Conservation (phyloP, 108 stramenopile genomes). For the Skeletonema tropicum region DNA sequence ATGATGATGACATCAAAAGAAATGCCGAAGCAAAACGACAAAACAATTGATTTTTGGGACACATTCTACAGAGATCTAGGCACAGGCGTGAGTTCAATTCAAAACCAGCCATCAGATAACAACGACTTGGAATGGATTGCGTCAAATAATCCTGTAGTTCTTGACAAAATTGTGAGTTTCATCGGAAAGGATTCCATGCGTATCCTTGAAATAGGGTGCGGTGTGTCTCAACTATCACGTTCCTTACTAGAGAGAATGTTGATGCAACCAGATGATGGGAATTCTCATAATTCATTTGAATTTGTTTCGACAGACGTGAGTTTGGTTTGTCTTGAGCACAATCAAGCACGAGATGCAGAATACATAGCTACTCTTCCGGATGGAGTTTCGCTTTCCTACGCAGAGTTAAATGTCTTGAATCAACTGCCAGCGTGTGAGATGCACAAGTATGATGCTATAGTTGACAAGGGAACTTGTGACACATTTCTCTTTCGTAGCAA, state of each 20-base stretch:
- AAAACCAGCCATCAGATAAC: slow-evolving; percentile 48
- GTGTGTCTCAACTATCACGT: slow-evolving; percentile 64
- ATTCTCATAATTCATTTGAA: slow-evolving; percentile 9
- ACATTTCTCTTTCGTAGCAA: slow-evolving; percentile 83
- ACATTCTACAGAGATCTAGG: slow-evolving; percentile 47
- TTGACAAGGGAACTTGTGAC: slow-evolving; percentile 84
- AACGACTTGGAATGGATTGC: slow-evolving; percentile 47
- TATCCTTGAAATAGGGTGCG: slow-evolving; percentile 80
- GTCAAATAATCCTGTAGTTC: slow-evolving; percentile 22
- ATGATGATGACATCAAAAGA: slow-evolving; percentile 5
- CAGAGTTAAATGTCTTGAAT: slow-evolving; percentile 54
- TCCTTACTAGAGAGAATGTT: slow-evolving; percentile 49
- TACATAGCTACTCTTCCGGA: slow-evolving; percentile 22
- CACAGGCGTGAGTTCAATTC: neutral
- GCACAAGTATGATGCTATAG: slow-evolving; percentile 54
- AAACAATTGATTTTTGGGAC: slow-evolving; percentile 77
- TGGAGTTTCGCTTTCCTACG: slow-evolving; percentile 39
- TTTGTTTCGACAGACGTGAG: slow-evolving; percentile 78
- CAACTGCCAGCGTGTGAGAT: slow-evolving; percentile 4
- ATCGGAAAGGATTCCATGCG: neutral
- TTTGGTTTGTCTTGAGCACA: slow-evolving; percentile 60
- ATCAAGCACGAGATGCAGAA: slow-evolving; percentile 47
- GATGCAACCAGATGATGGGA: neutral
- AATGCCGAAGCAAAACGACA: slow-evolving; percentile 54
- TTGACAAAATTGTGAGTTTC: slow-evolving; percentile 45